Percentiles rank a stretch among this genome's conserved stretches.
These are phyloP conservation scores for Penicillium coprophilum DNA, from an alignment of 495 filamentous ascomycete genomes.

Conservation along the genomic window DNA sequence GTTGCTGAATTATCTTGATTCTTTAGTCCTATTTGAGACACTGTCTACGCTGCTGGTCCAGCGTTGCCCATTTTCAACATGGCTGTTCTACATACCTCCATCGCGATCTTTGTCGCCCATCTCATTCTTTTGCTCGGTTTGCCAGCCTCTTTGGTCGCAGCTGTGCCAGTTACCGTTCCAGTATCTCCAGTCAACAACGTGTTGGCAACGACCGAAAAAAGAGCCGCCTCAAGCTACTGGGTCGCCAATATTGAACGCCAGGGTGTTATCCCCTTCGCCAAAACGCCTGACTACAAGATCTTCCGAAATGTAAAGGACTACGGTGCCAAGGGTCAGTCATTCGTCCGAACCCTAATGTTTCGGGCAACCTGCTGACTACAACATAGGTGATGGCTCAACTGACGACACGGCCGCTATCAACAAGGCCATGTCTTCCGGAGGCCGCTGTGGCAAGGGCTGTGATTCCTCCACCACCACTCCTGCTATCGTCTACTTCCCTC, in stretches of 20 bases:
- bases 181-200: constrained; percentile 22
- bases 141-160: constrained; percentile 41
- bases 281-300: constrained; percentile 59
- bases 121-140: constrained; percentile 41
- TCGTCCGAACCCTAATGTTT: neutral
- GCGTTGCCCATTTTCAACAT: constrained; percentile 33
- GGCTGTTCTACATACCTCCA: constrained; percentile 26
- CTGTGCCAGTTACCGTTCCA: constrained; percentile 44
- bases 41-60: constrained; percentile 39
- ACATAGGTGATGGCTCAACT: constrained; percentile 66
- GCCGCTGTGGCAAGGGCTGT: constrained; percentile 75
- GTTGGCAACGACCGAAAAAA: constrained; percentile 14
- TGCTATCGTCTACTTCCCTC: constrained; percentile 77
- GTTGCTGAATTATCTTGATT: constrained; percentile 33
- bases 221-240: constrained; percentile 61
- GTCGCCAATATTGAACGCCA: constrained; percentile 68
- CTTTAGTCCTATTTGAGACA: constrained; percentile 10
- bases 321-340: constrained; percentile 60
- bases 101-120: constrained; percentile 37
- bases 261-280: constrained; percentile 64
- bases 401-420: constrained; percentile 94
- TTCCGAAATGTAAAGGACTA: constrained; percentile 89
- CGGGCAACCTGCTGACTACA: constrained; percentile 28
- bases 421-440: constrained; percentile 70
- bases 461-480: constrained; percentile 77